Conservation (phyloP, 2,329 filamentous ascomycete genomes). For the Calonectria pseudoreteaudii region DNA sequence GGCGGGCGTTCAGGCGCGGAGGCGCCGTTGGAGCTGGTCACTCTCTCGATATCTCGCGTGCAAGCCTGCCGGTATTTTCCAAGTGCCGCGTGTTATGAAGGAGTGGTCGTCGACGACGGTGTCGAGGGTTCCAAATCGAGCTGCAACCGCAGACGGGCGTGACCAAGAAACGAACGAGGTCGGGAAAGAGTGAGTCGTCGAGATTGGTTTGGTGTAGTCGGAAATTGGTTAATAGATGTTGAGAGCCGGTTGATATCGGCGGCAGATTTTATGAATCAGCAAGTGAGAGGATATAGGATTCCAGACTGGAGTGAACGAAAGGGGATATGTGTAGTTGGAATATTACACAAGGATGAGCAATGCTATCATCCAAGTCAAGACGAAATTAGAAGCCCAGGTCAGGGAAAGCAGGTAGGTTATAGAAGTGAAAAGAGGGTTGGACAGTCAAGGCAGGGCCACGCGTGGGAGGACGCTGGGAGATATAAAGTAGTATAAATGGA, state of each 20-base stretch:
- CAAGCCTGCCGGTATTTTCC: constrained; percentile 1
- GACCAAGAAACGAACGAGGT: background rate
- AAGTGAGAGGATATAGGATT: constrained; percentile 14
- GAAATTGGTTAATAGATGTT: background rate
- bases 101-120: constrained; percentile 2
- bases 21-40: constrained; percentile 16
- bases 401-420: constrained; percentile 25
- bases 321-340: background rate
- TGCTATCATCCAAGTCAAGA: constrained; percentile 27
- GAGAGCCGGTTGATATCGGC: background rate
- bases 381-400: constrained; percentile 24
- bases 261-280: background rate
- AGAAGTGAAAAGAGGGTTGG: constrained; percentile 29
- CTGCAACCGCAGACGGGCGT: background rate
- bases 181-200: background rate
- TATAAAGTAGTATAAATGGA: constrained; percentile 45
- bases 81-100: background rate
- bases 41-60: constrained; percentile 6
- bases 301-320: constrained; percentile 4
- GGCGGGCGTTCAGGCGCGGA: constrained; percentile 11
- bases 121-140: constrained; percentile 13
- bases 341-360: constrained; percentile 27
- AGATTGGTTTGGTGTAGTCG: background rate
- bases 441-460: constrained; percentile 24
- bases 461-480: constrained; percentile 40